Base-by-base conservation (phyloP, 306 rosid species). In the Corylus avellana region DNA sequence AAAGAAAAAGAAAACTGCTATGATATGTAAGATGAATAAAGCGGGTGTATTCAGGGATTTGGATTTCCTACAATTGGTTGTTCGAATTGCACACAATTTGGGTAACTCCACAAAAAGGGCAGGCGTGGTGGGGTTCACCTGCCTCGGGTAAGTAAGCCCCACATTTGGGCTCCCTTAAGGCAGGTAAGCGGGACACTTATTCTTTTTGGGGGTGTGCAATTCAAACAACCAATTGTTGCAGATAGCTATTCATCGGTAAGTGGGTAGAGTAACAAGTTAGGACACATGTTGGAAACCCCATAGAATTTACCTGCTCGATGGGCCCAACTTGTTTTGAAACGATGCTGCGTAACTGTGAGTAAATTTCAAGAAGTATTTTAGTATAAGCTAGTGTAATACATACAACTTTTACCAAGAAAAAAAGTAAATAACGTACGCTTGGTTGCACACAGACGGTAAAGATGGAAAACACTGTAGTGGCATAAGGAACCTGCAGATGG, bases 261-360 rank as follows among this genome's bases (percentile, higher is more conserved):
- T 42, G 8, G 7, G 6, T 25, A 4, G 47, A 44, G 12, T 14
- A 35, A 64, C 18, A 63, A 14, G 5, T 63, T 5, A 27, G 70
- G 70, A 64, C 44, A 62, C 18, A 29, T 59, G 29, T 25, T 25
- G 16, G 29, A 11, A 12, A 59, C 39, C 29, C 29, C 17, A 59
- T 12, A 54, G 39, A 77, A 46, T 8, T 84, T 84, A 90, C 97
- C 97, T 94, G 98, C 81, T 94, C 97, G 35, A 58, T 68, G 29
- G 91, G 70, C 62, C 97, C 94, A 42, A 91, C 97, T 87, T 89
- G 97, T 82, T 94, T 92, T 1, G 98, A 94, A 66, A 88, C 97
- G 81, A 92, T 91, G 87, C 98, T 91, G 84, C 92, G 85, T 73
- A 94, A 75, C 98, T 94, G 12, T 12, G 32, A 76, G 73, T 62